A percentile compares a stretch with the other conserved stretches of the same genome.
These are phyloP conservation scores for Neoboletus brunneissimus DNA, from an alignment of 768 basidiomycete species.

Conservation along the genomic window DNA sequence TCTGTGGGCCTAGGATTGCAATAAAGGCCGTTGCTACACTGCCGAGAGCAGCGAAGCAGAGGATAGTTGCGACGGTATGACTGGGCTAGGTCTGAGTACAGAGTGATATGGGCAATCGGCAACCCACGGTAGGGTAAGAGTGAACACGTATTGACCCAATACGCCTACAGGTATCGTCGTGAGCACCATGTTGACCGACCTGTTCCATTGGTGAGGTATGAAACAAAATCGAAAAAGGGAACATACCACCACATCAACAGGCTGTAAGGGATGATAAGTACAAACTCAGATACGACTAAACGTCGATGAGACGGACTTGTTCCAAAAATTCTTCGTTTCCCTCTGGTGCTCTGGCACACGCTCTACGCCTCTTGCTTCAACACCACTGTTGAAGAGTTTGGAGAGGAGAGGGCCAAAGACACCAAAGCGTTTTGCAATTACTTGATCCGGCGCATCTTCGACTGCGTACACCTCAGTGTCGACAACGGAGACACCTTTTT, in stretches of 20 bases:
- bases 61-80: too few relatives aligned
- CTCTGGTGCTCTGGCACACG: conserved; percentile 50
- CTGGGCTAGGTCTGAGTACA: too few relatives aligned
- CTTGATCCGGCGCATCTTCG: conserved; percentile 29
- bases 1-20: too few relatives aligned
- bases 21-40: too few relatives aligned
- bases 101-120: too few relatives aligned
- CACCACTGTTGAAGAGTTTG: conserved; percentile 44
- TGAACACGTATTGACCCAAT: too few relatives aligned
- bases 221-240: not conserved
- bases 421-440: conserved; percentile 32
- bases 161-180: too few relatives aligned
- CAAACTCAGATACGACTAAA: not conserved
- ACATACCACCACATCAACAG: conserved; percentile 46
- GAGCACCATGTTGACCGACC: too few relatives aligned
- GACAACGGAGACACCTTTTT: too few relatives aligned
- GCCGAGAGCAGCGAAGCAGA: too few relatives aligned
- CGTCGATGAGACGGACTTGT: conserved; percentile 37
- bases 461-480: not conserved
- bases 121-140: too few relatives aligned
- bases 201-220: too few relatives aligned
- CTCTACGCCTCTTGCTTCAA: conserved; percentile 57
- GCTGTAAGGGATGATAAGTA: conserved; percentile 24
- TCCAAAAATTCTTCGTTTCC: conserved; percentile 43
- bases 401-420: conserved; percentile 30